A percentile compares a stretch with the other conserved stretches of the same genome.
phyloP scores from a whole-genome alignment of 345 rosid species.

The Syzygium jambos region DNA sequence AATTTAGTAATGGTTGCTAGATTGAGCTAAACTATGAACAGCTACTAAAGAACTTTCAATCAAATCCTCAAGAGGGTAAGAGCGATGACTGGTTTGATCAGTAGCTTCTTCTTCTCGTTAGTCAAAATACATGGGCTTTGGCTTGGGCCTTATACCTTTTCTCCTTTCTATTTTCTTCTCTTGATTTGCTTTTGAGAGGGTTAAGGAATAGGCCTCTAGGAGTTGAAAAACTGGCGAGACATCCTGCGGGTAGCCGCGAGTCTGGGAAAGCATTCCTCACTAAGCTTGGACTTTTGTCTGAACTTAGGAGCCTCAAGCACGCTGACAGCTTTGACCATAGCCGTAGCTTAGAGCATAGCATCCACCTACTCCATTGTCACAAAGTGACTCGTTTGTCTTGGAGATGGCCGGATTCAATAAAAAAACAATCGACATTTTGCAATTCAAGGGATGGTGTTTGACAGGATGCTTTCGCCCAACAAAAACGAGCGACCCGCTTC shows the following conservation, averaged over 20 bases:
- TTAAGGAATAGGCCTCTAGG: background rate
- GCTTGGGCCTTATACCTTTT: background rate
- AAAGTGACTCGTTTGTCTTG: background rate
- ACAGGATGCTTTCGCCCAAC: background rate
- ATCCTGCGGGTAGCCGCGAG: background rate
- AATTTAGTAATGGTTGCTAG: background rate
- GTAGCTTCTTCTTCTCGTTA: background rate
- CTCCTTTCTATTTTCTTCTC: background rate
- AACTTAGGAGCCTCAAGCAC: background rate
- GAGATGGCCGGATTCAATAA: background rate
- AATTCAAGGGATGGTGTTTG: background rate
- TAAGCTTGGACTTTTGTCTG: background rate
- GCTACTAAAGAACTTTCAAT: background rate
- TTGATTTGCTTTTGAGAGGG: background rate
- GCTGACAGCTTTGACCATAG: background rate
- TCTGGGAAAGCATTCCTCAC: background rate
- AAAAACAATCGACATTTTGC: background rate
- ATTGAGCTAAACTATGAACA: background rate
- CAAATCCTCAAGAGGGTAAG: background rate
- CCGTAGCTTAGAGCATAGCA: background rate
- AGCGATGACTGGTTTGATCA: background rate
- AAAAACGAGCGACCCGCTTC: background rate
- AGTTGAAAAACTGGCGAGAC: background rate
- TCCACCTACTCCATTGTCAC: background rate
- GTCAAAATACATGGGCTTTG: background rate